A percentile compares a stretch with the other conserved stretches of the same genome.
Evolutionary conservation across 2,329 filamentous ascomycete genomes (phyloP).

Genomic region (Verticillium zaregamsianum): DNA sequence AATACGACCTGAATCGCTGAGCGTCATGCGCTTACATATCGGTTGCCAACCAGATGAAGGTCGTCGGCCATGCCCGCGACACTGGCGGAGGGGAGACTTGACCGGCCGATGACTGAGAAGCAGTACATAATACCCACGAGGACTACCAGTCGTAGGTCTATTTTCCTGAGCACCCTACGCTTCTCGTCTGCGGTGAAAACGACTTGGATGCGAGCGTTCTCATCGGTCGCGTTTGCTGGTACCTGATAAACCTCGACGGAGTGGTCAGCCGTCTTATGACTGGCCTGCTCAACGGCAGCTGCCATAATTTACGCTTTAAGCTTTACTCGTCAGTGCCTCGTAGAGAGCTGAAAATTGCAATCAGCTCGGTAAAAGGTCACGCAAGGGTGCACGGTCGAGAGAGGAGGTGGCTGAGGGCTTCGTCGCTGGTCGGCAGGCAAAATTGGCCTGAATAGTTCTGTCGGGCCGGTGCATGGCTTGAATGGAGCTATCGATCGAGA

Average conservation of each 20-base stretch:
- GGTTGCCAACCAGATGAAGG: slow-evolving; percentile 35
- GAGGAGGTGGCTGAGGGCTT: too few relatives aligned
- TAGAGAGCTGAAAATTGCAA: too few relatives aligned
- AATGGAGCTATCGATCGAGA: too few relatives aligned
- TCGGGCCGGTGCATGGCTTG: too few relatives aligned
- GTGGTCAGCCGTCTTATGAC: background rate
- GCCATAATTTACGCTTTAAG: background rate
- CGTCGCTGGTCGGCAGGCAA: too few relatives aligned
- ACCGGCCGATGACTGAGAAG: slow-evolving; percentile 73
- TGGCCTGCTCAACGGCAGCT: background rate
- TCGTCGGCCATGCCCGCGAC: slow-evolving; percentile 61
- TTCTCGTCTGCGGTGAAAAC: slow-evolving; percentile 59
- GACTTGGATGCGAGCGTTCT: background rate
- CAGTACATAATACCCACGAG: slow-evolving; percentile 67
- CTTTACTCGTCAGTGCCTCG: too few relatives aligned
- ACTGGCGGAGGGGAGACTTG: slow-evolving; percentile 68
- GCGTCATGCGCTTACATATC: slow-evolving; percentile 30
- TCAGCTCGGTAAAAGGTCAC: too few relatives aligned
- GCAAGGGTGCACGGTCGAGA: too few relatives aligned
- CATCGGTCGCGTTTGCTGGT: background rate
- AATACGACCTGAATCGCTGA: background rate
- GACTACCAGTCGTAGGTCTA: slow-evolving; percentile 63
- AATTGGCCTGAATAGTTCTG: too few relatives aligned
- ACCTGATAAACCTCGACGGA: background rate
- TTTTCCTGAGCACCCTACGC: slow-evolving; percentile 57